A percentile compares a stretch with the other conserved stretches of the same genome.
phyloP scores from a whole-genome alignment of 2,329 filamentous ascomycete species.

The Sclerotinia glacialis region DNA sequence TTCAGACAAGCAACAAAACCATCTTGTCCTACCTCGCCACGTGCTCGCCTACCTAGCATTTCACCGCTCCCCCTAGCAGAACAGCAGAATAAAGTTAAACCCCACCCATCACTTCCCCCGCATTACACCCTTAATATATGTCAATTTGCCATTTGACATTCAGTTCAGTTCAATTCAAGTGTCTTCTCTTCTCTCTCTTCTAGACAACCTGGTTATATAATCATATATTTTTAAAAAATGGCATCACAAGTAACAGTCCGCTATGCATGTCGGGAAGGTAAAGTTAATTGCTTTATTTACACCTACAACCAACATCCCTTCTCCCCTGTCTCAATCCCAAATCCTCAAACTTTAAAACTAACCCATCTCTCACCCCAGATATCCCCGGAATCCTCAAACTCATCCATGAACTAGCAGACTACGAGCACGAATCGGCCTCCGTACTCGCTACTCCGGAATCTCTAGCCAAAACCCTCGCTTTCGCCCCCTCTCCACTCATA shows the following conservation, averaged over 20 bases:
- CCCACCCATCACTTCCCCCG: background rate
- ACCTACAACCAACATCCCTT: background rate
- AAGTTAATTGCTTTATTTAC: background rate
- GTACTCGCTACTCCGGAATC: constrained; percentile 77
- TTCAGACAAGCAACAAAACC: background rate
- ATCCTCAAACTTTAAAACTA: background rate
- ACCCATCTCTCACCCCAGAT: constrained; percentile 51
- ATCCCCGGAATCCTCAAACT: constrained; percentile 75
- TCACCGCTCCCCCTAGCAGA: background rate
- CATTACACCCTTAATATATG: background rate
- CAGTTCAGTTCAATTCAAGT: background rate
- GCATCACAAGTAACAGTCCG: constrained; percentile 11
- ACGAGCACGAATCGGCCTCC: constrained; percentile 72
- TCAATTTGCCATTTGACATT: background rate
- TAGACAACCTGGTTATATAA: background rate
- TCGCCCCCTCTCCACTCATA: constrained; percentile 52
- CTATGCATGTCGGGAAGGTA: constrained; percentile 18
- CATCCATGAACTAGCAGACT: constrained; percentile 81
- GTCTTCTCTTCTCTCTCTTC: background rate
- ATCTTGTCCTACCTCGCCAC: background rate
- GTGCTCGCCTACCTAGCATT: background rate
- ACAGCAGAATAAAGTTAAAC: background rate
- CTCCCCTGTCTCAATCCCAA: no score
- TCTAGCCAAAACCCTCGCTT: constrained; percentile 73
- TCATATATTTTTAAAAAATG: background rate